Evolutionary conservation across 345 rosid species (phyloP).

Genomic region (Gossypium mustelinum): DNA sequence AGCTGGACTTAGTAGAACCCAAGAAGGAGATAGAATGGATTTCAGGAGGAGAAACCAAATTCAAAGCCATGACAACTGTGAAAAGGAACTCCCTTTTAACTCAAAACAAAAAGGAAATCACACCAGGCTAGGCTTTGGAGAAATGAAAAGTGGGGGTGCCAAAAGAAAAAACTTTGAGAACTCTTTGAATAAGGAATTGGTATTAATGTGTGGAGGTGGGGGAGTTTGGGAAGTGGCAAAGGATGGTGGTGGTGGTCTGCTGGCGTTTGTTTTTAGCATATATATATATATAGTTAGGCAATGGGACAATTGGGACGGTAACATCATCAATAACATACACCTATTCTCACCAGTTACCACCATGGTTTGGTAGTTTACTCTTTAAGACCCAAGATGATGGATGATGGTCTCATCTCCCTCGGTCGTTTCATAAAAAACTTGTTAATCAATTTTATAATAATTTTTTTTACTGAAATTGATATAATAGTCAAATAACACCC

Average conservation of each 20-base stretch:
- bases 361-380: no score
- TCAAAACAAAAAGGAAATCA: background rate
- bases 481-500: no score
- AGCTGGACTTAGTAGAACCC: slow-evolving; percentile 48
- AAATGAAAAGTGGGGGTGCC: background rate
- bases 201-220: background rate
- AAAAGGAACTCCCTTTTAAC: background rate
- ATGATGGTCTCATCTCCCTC: no score
- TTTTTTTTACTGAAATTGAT: no score
- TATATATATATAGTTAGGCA: background rate
- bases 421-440: no score
- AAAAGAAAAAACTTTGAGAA: background rate
- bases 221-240: background rate
- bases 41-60: slow-evolving; percentile 58
- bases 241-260: background rate
- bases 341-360: no score
- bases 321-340: background rate
- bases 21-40: slow-evolving; percentile 58
- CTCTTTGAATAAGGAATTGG: background rate
- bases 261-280: background rate
- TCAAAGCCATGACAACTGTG: slow-evolving; percentile 54
- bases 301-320: background rate
- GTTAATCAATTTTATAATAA: no score
- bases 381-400: no score
- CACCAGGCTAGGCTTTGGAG: background rate